phyloP scores from a whole-genome alignment of 2,329 filamentous ascomycete genomes.

The Aspergillus vadensis region DNA sequence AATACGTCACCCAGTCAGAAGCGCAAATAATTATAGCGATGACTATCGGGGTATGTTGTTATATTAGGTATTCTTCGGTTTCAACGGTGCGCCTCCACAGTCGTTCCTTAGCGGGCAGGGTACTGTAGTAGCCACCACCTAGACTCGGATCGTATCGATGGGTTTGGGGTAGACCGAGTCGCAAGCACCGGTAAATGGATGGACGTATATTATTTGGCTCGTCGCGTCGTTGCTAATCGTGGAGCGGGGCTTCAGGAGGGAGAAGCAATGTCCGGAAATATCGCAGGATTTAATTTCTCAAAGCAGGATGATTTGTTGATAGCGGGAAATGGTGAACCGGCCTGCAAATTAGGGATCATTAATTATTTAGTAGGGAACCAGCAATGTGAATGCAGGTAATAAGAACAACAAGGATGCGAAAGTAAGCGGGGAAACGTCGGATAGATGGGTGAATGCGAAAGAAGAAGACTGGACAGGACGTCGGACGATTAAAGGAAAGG shows the following conservation, averaged over 20 bases:
- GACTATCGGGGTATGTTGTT: conserved; percentile 14
- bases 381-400: conserved; percentile 1
- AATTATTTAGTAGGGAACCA: conserved; percentile 4
- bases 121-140: conserved; percentile 13
- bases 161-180: conserved; percentile 8
- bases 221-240: conserved; percentile 19
- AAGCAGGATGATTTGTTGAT: background rate
- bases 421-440: conserved; percentile 26
- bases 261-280: conserved; percentile 6
- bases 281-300: conserved; percentile 15
- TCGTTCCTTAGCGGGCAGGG: conserved; percentile 12
- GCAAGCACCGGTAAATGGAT: conserved; percentile 8
- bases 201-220: conserved; percentile 13
- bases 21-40: conserved; percentile 8
- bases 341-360: conserved; percentile 12
- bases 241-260: conserved; percentile 10
- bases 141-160: conserved; percentile 22
- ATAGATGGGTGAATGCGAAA: conserved; percentile 18
- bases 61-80: conserved; percentile 15
- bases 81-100: conserved; percentile 23
- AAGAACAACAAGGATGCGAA: conserved; percentile 23
- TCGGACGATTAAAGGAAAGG: conserved; percentile 18
- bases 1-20: background rate
- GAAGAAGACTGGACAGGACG: conserved; percentile 18
- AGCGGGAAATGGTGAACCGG: conserved; percentile 2